Evolutionary conservation across 2,329 filamentous ascomycete genomes (phyloP), one percentile per base, ranked within the genome.

Genomic region (Macrophomina tecta): DNA sequence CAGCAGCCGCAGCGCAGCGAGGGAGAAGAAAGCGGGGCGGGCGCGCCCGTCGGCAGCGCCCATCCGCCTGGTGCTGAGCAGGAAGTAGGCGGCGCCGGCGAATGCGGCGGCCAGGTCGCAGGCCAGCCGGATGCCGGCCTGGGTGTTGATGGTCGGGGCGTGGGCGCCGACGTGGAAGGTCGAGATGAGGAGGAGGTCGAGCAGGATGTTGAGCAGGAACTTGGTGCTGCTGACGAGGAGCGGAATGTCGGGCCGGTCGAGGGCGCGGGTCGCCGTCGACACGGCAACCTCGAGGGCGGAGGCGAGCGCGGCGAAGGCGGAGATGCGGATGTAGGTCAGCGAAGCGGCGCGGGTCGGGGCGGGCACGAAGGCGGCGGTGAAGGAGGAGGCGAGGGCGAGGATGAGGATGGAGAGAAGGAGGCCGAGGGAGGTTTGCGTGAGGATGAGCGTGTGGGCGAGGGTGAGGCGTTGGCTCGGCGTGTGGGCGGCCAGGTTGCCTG

Each of bases 191-290:
- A 92, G 78, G 65, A 92, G 73, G 69, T 91, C 89, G 0, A 92
- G 80, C 1, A 88, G 68, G 65, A 92, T 92, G 70, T 92, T 92
- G 68, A 90, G 74, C 0, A 81, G 77, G 64, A 91, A 90, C 69
- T 90, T 90, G 63, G 83, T 80, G 0, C 82, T 84, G 73, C 85
- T 91, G 69, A 92, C 89, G 0, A 90, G 72, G 0, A 92, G 78
- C 0, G 90, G 89, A 0, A 92, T 87, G 72, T 92, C 89, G 0
- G 90, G 90, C 61, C 86, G 84, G 73, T 92, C 90, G 1, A 93
- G 77, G 0, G 90, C 88, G 49, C 90, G 80, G 0, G 89, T 91
- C 0, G 85, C 84, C 1, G 84, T 81, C 0, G 85, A 82, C 0
- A 91, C 86, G 0, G 89, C 86, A 0, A 85, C 85, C 73, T 91